Evolutionary conservation across 768 basidiomycete genomes (phyloP), one percentile per base, ranked within the genome.

Genomic region (Tulasnella sp.): DNA sequence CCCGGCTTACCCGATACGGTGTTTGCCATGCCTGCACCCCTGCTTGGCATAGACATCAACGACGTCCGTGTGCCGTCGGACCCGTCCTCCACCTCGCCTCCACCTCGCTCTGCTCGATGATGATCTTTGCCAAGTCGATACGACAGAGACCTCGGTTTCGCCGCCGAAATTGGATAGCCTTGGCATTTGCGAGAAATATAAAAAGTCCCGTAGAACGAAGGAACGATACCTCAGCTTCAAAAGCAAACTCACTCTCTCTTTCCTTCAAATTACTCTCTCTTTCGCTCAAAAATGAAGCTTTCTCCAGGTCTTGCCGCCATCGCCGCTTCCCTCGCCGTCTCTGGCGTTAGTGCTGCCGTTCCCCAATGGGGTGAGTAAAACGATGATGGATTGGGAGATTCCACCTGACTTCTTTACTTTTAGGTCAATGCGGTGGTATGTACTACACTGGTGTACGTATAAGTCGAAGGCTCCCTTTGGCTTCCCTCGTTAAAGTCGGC

Each of bases 391-490:
- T 44, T 44, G 42, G 6, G 42, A 44, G 42, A 44, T 44, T 44
- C 42, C n/a, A 44, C 42, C 42, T 44, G 42, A 44, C 42, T n/a
- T 44, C 42, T 44, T 13, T 13, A 6, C 44, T 11, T 44, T 44
- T 9, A 44, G 44, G 73, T 57, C 55, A 67, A 67, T 32, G 77
- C 23, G 67, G 67, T 73, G 46, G 46, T 44, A 29, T 51, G 20
- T 82, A 81, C 70, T 89, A 84, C 80, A 83, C 83, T 74, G 89
- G 89, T 15, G 61, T 67, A 35, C 26, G 61, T 67, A 67, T 67
- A 11, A 13, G 5, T 13, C 32, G 15, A 67, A 20, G 11, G 1
- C 32, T 4, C 13, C 61, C 29, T 16, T 18, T 35, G 32, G 61
- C 10, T 4, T 15, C 15, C 16, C 61, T 26, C 61, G 61, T 67